Percentiles rank a stretch among this genome's conserved stretches.
phyloP scores from a whole-genome alignment of 108 stramenopile species.

The Fragilaria radians region DNA sequence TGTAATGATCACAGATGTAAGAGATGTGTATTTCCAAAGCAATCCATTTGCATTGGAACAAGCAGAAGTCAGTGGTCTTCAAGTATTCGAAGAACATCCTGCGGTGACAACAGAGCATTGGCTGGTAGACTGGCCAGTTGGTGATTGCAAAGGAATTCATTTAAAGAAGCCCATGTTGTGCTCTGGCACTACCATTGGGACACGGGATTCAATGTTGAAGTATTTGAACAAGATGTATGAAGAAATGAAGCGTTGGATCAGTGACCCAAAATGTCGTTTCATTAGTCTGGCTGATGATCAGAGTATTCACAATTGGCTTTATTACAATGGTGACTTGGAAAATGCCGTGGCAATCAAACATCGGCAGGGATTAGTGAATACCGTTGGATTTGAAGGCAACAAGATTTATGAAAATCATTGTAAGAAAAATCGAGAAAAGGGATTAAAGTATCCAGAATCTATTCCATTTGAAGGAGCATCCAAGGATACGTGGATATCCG shows the following conservation, averaged over 20 bases:
- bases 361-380: conserved; percentile 5
- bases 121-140: conserved; percentile 38
- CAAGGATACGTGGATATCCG: conserved; percentile 6
- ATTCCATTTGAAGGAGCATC: neutral
- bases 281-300: conserved; percentile 57
- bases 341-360: neutral
- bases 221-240: conserved; percentile 56
- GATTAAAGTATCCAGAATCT: neutral
- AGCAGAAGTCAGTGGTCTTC: conserved; percentile 34
- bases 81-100: conserved; percentile 55
- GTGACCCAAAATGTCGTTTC: conserved; percentile 35
- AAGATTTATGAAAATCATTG: neutral
- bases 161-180: conserved; percentile 49
- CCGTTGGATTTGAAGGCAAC: conserved; percentile 9
- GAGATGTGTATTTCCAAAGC: conserved; percentile 62
- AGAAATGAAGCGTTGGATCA: conserved; percentile 62
- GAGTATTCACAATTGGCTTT: conserved; percentile 75
- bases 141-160: conserved; percentile 27
- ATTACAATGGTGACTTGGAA: conserved; percentile 42
- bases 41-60: conserved; percentile 65
- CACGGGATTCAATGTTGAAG: conserved; percentile 54
- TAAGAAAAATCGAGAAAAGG: neutral
- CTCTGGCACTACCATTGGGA: conserved; percentile 65
- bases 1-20: conserved; percentile 53
- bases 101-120: conserved; percentile 46